Base-by-base conservation (phyloP, 768 basidiomycete genomes). In the Pulveroboletus sp. region DNA sequence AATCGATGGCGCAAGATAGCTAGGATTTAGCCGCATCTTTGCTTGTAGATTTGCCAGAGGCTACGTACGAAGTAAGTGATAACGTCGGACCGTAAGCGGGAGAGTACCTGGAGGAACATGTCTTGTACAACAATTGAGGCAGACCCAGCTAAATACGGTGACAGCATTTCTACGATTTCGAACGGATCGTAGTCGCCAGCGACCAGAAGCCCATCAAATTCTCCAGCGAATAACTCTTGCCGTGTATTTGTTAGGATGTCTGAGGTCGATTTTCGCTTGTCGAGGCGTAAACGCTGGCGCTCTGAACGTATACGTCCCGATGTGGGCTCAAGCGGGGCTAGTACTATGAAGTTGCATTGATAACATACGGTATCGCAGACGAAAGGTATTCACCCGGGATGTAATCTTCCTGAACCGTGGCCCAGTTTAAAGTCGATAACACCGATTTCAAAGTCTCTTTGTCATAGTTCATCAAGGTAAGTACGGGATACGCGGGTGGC, bases 171-270 rank as follows among this genome's bases (percentile, higher is more conserved):
- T 13, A 97, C 63, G 51, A 97, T 81, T 2, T 90, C 90, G 55
- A 77, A 81, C 0, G 91, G 85, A 42, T 95, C 92, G 58, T 95
- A 90, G 65, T 89, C 81, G 50, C 84, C 87, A 4, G 92, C 85
- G 35, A 97, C 68, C 42, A 97, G 67, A 20, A 97, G 74, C 89
- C 84, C 87, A 49, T 98, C 94, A 67, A 93, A 99, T 58, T 85
- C 89, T 19, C 94, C 95, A 2, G 72, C 66, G 59, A 94, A 93
- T 5, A 94, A 73, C 44, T 95, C 94, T 47, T 89, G 81, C 29
- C 94, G 78, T 17, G 80, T 81, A 35, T 66, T 74, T 46, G 74
- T 71, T 10, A 97, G 68, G 29, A 76, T 63, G 32, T 87, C 81
- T 5, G 80, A 74, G n/a, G 82, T 79, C 5, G 72, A 74, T 63